A percentile compares a stretch with the other conserved stretches of the same genome.
Conservation (phyloP, 768 basidiomycete species). For the Tricholoma sp. region DNA sequence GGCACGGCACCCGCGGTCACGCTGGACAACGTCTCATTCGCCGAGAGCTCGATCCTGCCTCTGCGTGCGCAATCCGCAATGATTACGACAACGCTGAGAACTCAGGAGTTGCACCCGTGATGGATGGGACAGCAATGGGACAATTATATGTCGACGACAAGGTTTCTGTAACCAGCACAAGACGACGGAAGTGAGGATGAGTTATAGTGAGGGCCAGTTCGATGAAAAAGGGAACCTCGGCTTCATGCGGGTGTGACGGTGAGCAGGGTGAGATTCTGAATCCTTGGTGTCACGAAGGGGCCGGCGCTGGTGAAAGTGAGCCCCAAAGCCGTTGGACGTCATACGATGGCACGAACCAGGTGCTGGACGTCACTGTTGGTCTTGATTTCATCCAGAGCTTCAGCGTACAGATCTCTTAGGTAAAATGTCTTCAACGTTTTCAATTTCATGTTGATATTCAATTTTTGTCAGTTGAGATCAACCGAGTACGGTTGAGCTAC, state of each 20-base stretch:
- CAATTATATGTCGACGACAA: constrained; percentile 63
- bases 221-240: constrained; percentile 33
- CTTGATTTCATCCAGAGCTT: constrained; percentile 32
- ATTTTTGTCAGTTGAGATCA: not conserved
- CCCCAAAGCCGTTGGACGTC: constrained; percentile 21
- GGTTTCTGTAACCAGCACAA: constrained; percentile 36
- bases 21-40: constrained; percentile 44
- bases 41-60: constrained; percentile 52
- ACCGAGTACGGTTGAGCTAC: no score
- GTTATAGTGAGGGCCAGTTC: constrained; percentile 25
- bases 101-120: constrained; percentile 50
- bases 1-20: constrained; percentile 43
- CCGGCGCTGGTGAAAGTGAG: constrained; percentile 28
- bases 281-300: constrained; percentile 26
- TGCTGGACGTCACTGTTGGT: constrained; percentile 39
- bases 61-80: constrained; percentile 49
- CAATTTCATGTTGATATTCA: no score
- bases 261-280: constrained; percentile 32
- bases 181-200: constrained; percentile 30
- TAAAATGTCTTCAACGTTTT: not conserved
- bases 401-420: constrained; percentile 18
- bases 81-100: constrained; percentile 54
- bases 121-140: constrained; percentile 48
- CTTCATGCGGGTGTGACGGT: constrained; percentile 33
- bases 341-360: constrained; percentile 35